Evolutionary conservation across 805 yeast species (phyloP), one percentile per base, ranked within the genome.

Genomic region (Maudiozyma barnettii): DNA sequence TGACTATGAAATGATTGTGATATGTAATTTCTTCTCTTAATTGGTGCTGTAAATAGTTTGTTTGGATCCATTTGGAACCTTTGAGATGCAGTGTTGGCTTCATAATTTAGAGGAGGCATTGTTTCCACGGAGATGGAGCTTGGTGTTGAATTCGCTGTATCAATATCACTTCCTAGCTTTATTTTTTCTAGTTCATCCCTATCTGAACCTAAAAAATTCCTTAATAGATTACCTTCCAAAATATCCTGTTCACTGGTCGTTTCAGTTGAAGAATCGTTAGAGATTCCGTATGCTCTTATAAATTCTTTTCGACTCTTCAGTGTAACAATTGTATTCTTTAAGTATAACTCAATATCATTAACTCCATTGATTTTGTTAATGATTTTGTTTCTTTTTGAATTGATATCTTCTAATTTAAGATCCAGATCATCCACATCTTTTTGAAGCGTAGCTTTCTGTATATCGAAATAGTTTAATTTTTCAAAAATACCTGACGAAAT

Each of bases 391-490:
- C 86, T 67, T 63, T 70, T 63, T 12, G 59, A 50, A 43, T 75
- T 72, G 36, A 82, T 57, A 52, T 69, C 70, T 31, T 69, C 65
- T 29, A 82, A 76, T 51, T 77, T 72, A 35, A 56, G 58, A 57
- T 82, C 85, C 35, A 83, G 70, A 49, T 81, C 88, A 43, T 68
- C 64, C 26, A 84, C 77, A 55, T 83, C 89, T 55, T 70, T 71
- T 2, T 84, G 72, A 0, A 84, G 78, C 38, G 81, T 61, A n/a
- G 79, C 77, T 58, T 82, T 81, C 44, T 83, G 74, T 22, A 83
- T 72, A 53, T 79, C 82, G 49, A 80, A 60, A 18, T 76, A 61
- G 46, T 78, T 81, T 52, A 81, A 62, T 48, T 69, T 71, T 50
- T 70, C 70, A 38, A 66, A 66, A 12, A 79, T 67, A 6, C 60